phyloP scores from a whole-genome alignment of 768 basidiomycete genomes.

The Gymnopilus junonius region DNA sequence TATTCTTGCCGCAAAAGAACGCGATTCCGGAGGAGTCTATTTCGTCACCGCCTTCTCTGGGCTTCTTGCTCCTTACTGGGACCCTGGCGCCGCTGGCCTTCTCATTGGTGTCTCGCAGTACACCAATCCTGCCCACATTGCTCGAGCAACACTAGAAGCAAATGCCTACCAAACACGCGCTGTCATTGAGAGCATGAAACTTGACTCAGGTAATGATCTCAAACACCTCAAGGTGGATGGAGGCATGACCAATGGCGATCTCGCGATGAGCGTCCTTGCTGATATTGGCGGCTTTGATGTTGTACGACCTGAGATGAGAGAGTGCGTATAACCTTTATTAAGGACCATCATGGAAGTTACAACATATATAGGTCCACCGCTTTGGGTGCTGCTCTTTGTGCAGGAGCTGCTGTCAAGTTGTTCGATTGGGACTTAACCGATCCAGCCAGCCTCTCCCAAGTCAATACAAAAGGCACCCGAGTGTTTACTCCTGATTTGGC shows the following conservation, averaged over 20 bases:
- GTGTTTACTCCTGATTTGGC: conserved; percentile 65
- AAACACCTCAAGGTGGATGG: conserved; percentile 94
- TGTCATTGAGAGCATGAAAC: conserved; percentile 93
- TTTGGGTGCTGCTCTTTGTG: conserved; percentile 91
- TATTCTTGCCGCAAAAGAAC: conserved; percentile 73
- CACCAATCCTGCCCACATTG: conserved; percentile 92
- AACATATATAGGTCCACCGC: conserved; percentile 79
- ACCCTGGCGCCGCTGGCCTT: conserved; percentile 85
- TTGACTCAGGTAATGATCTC: conserved; percentile 81
- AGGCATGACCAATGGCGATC: conserved; percentile 95
- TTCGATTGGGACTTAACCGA: conserved; percentile 91
- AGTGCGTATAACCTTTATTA: conserved; percentile 56
- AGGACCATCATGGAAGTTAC: background rate
- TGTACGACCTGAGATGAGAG: conserved; percentile 93
- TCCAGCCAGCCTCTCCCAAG: conserved; percentile 82
- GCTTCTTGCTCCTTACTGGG: conserved; percentile 97
- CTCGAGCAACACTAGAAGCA: conserved; percentile 93
- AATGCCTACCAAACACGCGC: conserved; percentile 96
- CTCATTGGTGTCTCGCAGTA: conserved; percentile 88
- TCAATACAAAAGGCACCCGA: conserved; percentile 83
- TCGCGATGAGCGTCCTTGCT: conserved; percentile 85
- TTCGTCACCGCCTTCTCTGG: conserved; percentile 98
- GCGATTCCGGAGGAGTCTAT: conserved; percentile 87
- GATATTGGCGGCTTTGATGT: conserved; percentile 93
- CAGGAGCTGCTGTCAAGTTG: conserved; percentile 83